Evolutionary conservation across 2,329 filamentous ascomycete species (phyloP).

Genomic region (Diaporthe nobilis): DNA sequence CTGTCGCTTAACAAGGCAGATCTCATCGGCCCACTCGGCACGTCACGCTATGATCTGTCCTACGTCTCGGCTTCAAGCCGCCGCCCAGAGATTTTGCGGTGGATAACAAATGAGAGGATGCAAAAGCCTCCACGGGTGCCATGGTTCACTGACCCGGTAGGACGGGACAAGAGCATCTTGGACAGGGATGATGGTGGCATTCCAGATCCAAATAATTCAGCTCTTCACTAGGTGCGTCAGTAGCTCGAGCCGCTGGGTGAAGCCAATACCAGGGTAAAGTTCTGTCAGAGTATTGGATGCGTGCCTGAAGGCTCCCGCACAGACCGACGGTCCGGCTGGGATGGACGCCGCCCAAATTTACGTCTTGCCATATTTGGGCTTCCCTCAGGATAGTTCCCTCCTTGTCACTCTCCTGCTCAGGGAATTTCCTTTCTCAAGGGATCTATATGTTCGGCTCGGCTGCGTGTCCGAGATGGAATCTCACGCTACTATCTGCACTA

Average conservation of each 20-base stretch:
- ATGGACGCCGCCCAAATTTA: not conserved
- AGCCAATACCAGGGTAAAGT: not conserved
- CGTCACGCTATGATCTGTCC: conserved; percentile 13
- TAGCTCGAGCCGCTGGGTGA: not conserved
- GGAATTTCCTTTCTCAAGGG: not conserved
- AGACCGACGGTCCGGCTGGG: conserved; percentile 1
- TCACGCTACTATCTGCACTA: not conserved
- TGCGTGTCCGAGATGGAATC: not conserved
- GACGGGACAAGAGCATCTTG: not conserved
- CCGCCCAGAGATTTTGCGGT: not conserved
- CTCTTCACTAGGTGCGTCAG: not conserved
- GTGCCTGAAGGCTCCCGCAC: conserved; percentile 2
- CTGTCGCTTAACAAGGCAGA: not conserved
- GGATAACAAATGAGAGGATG: not conserved
- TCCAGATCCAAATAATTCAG: not conserved
- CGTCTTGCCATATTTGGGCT: not conserved
- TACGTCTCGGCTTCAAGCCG: conserved; percentile 5
- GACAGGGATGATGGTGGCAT: conserved; percentile 2
- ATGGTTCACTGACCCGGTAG: conserved; percentile 3
- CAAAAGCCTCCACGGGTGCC: not conserved
- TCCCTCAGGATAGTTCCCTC: not conserved
- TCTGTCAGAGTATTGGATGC: not conserved
- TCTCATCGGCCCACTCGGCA: not conserved
- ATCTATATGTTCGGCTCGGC: not conserved
- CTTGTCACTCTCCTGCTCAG: not conserved